Evolutionary conservation across 805 yeast species (phyloP).

Genomic region (Saturnispora mendoncae): DNA sequence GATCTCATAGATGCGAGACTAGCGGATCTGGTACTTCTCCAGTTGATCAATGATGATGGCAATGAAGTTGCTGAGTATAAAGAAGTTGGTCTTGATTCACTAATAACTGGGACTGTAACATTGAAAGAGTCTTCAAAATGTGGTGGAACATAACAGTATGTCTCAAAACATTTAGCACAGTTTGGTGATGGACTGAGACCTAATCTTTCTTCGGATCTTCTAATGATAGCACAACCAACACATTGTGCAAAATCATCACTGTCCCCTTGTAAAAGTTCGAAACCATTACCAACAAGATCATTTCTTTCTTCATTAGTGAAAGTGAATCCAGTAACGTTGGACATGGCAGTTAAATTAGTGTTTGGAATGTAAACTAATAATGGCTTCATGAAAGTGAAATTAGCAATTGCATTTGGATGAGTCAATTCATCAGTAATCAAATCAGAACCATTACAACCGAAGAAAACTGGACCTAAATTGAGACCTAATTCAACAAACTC

Average conservation of each 20-base stretch:
- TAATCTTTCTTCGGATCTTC: slow-evolving; percentile 63
- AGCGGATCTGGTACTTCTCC: slow-evolving; percentile 9
- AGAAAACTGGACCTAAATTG: slow-evolving; percentile 60
- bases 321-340: slow-evolving; percentile 57
- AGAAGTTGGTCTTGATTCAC: slow-evolving; percentile 14
- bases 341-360: slow-evolving; percentile 43
- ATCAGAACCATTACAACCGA: slow-evolving; percentile 65
- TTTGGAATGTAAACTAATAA: slow-evolving; percentile 70
- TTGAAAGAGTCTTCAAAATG: slow-evolving; percentile 6
- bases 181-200: slow-evolving; percentile 41
- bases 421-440: slow-evolving; percentile 32
- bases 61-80: slow-evolving; percentile 13
- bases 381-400: slow-evolving; percentile 43
- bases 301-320: slow-evolving; percentile 49
- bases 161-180: slow-evolving; percentile 57
- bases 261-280: slow-evolving; percentile 52
- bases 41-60: slow-evolving; percentile 12
- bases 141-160: slow-evolving; percentile 45
- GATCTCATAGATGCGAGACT: slow-evolving; percentile 4
- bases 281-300: slow-evolving; percentile 62
- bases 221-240: slow-evolving; percentile 72
- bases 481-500: slow-evolving; percentile 52
- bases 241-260: slow-evolving; percentile 64
- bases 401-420: slow-evolving; percentile 15
- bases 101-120: slow-evolving; percentile 3